Percentiles rank a stretch among this genome's conserved stretches.
Evolutionary conservation across 1,284 basidiomycete genomes (phyloP).

Genomic region (Pyrrhoderma noxium): DNA sequence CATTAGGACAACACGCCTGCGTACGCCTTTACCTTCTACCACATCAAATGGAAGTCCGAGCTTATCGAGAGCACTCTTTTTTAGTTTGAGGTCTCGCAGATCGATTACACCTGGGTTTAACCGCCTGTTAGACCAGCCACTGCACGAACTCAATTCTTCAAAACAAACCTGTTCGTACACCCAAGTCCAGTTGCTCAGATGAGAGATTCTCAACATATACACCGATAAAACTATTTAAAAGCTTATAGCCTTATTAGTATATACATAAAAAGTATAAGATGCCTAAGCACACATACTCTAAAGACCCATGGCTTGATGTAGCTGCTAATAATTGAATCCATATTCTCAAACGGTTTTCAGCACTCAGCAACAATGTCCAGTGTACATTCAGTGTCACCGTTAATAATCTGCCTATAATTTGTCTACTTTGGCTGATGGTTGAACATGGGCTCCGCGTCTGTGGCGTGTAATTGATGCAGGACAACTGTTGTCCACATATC

Average conservation of each 20-base stretch:
- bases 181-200: conserved; percentile 91
- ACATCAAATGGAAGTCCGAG: conserved; percentile 96
- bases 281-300: neutral
- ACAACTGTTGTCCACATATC: too few relatives aligned
- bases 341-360: neutral
- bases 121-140: conserved; percentile 2
- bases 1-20: conserved; percentile 2
- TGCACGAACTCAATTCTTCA: neutral
- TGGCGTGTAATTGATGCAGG: too few relatives aligned
- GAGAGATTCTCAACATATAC: conserved; percentile 97
- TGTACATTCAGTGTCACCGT: too few relatives aligned
- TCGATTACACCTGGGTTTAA: conserved; percentile 69
- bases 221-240: conserved; percentile 89
- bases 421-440: too few relatives aligned
- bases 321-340: conserved; percentile 10
- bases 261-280: neutral
- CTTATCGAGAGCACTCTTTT: conserved; percentile 93
- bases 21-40: conserved; percentile 61
- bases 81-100: conserved; percentile 77
- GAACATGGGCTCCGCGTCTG: too few relatives aligned
- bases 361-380: too few relatives aligned
- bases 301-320: conserved; percentile 7
- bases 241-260: conserved; percentile 31
- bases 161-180: conserved; percentile 53
- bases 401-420: too few relatives aligned